These are phyloP conservation scores for Phytophthora rubi DNA, from an alignment of 352 stramenopile species.

Conservation along the genomic window DNA sequence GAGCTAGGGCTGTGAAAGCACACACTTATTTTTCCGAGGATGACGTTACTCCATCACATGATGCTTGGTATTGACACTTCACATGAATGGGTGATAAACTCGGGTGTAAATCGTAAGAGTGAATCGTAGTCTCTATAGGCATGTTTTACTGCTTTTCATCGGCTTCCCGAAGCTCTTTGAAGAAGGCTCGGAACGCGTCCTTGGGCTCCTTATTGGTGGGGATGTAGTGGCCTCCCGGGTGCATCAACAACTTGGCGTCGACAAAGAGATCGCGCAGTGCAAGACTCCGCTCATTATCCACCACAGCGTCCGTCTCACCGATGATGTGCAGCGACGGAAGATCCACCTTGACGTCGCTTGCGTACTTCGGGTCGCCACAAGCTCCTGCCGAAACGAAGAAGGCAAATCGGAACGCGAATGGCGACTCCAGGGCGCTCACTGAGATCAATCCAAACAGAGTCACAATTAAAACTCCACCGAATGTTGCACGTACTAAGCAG, in stretches of 20 bases:
- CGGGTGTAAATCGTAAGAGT: no score
- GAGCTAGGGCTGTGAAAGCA: not conserved
- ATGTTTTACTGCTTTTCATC: slow-evolving; percentile 17
- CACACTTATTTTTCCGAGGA: no score
- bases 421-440: slow-evolving; percentile 47
- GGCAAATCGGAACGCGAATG: slow-evolving; percentile 73
- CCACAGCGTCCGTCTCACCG: slow-evolving; percentile 77
- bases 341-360: slow-evolving; percentile 48
- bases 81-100: no score
- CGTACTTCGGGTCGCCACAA: slow-evolving; percentile 51
- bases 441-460: slow-evolving; percentile 15
- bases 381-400: slow-evolving; percentile 75
- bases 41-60: no score
- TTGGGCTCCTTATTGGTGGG: slow-evolving; percentile 87
- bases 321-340: slow-evolving; percentile 86
- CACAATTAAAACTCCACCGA: no score
- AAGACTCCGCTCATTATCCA: slow-evolving; percentile 63
- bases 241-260: slow-evolving; percentile 60
- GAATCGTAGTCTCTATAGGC: no score
- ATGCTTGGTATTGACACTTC: no score
- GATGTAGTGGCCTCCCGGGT: slow-evolving; percentile 86
- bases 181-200: slow-evolving; percentile 72
- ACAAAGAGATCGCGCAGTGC: slow-evolving; percentile 61
- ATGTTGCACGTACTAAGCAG: not conserved
- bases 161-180: slow-evolving; percentile 52